Conservation (phyloP, 495 filamentous ascomycete species). For the Penicillium cinerascens region DNA sequence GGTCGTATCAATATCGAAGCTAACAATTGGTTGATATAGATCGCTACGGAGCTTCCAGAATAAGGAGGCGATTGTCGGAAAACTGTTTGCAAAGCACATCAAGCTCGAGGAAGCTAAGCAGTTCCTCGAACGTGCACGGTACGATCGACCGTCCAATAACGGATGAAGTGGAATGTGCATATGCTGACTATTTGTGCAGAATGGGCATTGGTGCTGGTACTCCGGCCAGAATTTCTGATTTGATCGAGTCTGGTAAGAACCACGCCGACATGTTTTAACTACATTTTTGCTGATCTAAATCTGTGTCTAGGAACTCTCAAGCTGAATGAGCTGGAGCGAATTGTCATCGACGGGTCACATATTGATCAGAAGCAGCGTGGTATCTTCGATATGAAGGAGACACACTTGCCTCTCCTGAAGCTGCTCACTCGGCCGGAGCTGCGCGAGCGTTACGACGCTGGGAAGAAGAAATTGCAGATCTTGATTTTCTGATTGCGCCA, state of each 20-base stretch:
- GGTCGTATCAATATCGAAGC: neutral
- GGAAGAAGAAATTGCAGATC: constrained; percentile 36
- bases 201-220: constrained; percentile 88
- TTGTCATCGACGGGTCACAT: constrained; percentile 85
- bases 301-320: constrained; percentile 60
- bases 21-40: constrained; percentile 34
- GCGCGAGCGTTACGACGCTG: constrained; percentile 59
- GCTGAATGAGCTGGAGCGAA: constrained; percentile 63
- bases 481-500: constrained; percentile 33
- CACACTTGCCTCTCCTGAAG: constrained; percentile 67
- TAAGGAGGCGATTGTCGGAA: constrained; percentile 73
- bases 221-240: constrained; percentile 71
- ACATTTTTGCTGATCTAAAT: constrained; percentile 1
- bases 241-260: constrained; percentile 72
- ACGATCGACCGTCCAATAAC: constrained; percentile 4
- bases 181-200: constrained; percentile 34
- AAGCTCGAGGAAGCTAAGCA: constrained; percentile 84
- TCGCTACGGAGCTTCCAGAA: constrained; percentile 72
- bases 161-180: neutral
- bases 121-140: constrained; percentile 62
- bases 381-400: constrained; percentile 91
- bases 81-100: constrained; percentile 97
- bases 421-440: constrained; percentile 65
- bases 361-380: constrained; percentile 90
- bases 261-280: no score